phyloP scores from a whole-genome alignment of 2,329 filamentous ascomycete genomes.

The Penicillium hesseltinei region DNA sequence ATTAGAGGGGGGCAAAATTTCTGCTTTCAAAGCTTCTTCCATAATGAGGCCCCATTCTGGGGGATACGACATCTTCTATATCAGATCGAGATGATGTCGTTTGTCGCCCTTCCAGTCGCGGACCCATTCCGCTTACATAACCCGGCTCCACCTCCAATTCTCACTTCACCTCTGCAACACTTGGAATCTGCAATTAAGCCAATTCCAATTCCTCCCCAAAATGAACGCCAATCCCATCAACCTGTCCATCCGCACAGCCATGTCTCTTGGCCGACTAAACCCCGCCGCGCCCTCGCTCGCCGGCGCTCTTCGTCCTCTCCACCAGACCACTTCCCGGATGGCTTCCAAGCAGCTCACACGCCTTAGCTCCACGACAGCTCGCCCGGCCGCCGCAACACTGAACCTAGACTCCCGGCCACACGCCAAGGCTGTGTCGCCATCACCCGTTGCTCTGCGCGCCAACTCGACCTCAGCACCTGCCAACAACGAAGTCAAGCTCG shows the following conservation, averaged over 20 bases:
- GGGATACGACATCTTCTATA: too few species aligned
- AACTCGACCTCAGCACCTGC: constrained; percentile 34
- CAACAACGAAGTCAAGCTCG: constrained; percentile 49
- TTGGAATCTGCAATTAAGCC: constrained; percentile 1
- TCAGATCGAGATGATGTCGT: background rate
- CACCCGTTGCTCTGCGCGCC: constrained; percentile 19
- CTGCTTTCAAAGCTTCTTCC: too few species aligned
- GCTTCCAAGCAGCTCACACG: constrained; percentile 26
- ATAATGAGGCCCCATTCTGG: too few species aligned
- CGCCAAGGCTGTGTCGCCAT: constrained; percentile 8
- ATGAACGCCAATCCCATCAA: constrained; percentile 30
- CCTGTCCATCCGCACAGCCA: constrained; percentile 36
- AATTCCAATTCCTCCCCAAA: constrained; percentile 11
- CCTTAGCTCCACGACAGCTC: constrained; percentile 19
- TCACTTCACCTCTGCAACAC: constrained; percentile 12
- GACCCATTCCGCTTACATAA: constrained; percentile 23
- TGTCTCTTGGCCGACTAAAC: constrained; percentile 30
- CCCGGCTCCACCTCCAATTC: constrained; percentile 12
- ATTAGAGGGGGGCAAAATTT: too few species aligned
- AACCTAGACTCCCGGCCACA: constrained; percentile 15
- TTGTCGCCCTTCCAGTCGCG: background rate
- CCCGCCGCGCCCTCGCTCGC: constrained; percentile 26
- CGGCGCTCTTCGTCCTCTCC: constrained; percentile 18
- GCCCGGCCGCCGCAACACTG: constrained; percentile 16
- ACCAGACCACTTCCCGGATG: constrained; percentile 1